Conservation (phyloP, 257 asterid species). For the Penstemon barbatus region DNA sequence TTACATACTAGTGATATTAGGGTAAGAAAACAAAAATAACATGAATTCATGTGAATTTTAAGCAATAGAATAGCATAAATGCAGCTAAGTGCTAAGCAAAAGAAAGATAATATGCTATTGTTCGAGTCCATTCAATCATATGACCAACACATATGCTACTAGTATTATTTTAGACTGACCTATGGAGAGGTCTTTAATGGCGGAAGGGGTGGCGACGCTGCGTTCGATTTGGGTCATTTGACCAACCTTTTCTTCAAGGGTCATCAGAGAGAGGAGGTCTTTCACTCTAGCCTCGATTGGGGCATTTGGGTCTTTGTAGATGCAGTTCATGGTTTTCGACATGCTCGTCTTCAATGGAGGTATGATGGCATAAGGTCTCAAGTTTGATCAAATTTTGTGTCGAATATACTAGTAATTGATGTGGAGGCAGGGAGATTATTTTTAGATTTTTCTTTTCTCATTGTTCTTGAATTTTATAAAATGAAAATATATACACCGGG, state of each 20-base stretch:
- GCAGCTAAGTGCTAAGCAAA: background rate
- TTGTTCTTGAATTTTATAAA: too few species aligned
- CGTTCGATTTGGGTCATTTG: conserved; percentile 85
- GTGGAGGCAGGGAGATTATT: too few species aligned
- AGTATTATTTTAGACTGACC: conserved; percentile 31
- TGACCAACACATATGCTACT: background rate
- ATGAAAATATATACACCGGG: too few species aligned
- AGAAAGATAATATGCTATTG: background rate
- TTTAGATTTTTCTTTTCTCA: too few species aligned
- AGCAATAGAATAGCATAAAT: background rate
- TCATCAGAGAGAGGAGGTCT: conserved; percentile 68
- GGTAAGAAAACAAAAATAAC: background rate
- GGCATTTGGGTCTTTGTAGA: conserved; percentile 55
- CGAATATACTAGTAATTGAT: too few species aligned
- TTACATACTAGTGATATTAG: background rate
- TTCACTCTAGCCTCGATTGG: conserved; percentile 57
- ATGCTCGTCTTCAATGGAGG: too few species aligned
- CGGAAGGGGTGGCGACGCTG: conserved; percentile 57
- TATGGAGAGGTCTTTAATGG: conserved; percentile 53
- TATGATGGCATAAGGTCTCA: too few species aligned
- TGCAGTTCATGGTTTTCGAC: conserved; percentile 22
- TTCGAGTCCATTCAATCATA: background rate
- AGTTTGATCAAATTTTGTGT: too few species aligned
- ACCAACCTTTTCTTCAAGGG: conserved; percentile 65
- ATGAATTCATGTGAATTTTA: too few species aligned